Evolutionary conservation across 179 eudicot species (phyloP), one percentile per base, ranked within the genome.

Genomic region (Silene noctiflora): DNA sequence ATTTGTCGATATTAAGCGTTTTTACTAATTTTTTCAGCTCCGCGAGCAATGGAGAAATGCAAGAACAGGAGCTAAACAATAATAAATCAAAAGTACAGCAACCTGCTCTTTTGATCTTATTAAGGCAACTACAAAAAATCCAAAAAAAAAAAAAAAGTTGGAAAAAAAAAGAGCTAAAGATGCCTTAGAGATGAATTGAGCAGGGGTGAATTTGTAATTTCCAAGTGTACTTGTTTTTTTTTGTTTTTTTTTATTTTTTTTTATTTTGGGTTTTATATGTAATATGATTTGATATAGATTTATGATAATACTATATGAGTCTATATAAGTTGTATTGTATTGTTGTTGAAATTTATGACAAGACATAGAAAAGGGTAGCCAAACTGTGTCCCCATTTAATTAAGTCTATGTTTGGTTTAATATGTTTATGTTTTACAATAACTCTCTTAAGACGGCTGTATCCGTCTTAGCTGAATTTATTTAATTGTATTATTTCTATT

Each of bases 31-130:
- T 55, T 75, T 69, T 76, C 87, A 92, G 97, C 96, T 80, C 95
- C 97, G 67, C 84, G 91, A 74, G 95, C 97, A 44, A 90, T 92
- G 97, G 91, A 90, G 80, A 92, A 87, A 80, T 85, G 96, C 89
- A 92, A 91, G 85, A 88, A 86, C 88, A 88, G 84, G 81, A 88
- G 84, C 78, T 83, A 60, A 83, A 21, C 72, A 64, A 81, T 51
- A 61, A 71, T 39, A 39, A 62, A 71, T 67, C 77, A 71, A 80
- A 51, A 58, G 76, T 59, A 78, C 71, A 76, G 33, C 66, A 82
- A 16, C 84, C 84, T 89, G 84, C 83, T 85, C 85, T 53, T 69
- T 86, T 83, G 81, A 85, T 85, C 89, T 78, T 73, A 51, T 0
- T 13, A 78, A 70, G 78, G 11, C 67, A 55, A 9, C 46, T 25